Evolutionary conservation across 352 stramenopile species (phyloP).

Genomic region (Phytophthora nicotianae): DNA sequence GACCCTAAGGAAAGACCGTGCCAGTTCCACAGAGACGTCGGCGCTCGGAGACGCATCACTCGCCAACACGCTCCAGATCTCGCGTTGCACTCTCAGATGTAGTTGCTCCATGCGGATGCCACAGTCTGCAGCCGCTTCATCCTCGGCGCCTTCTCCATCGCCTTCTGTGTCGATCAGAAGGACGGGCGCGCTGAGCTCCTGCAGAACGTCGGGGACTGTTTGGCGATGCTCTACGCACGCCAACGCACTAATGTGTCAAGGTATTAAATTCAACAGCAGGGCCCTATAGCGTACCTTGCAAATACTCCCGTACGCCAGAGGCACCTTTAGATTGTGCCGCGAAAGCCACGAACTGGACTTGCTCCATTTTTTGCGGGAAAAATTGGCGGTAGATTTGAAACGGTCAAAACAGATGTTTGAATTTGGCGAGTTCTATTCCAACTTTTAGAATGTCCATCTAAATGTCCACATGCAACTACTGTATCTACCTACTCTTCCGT

Average conservation of each 20-base stretch:
- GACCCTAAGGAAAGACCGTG: slow-evolving; percentile 30
- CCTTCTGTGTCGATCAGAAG: slow-evolving; percentile 7
- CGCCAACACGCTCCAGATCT: slow-evolving; percentile 65
- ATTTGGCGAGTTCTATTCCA: too few relatives aligned
- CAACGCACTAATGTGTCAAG: not conserved
- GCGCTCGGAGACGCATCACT: slow-evolving; percentile 24
- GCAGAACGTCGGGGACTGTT: slow-evolving; percentile 35
- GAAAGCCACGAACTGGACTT: slow-evolving; percentile 39
- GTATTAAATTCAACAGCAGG: not conserved
- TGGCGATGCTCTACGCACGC: slow-evolving; percentile 44
- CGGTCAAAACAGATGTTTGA: slow-evolving; percentile 5
- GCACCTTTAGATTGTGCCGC: slow-evolving; percentile 45
- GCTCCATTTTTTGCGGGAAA: slow-evolving; percentile 9
- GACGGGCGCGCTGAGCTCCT: slow-evolving; percentile 32
- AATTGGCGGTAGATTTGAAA: slow-evolving; percentile 5
- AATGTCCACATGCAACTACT: slow-evolving; percentile 15
- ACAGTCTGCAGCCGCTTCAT: slow-evolving; percentile 13
- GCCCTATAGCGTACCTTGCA: slow-evolving; percentile 34
- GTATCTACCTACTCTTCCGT: slow-evolving; percentile 18
- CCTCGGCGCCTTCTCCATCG: slow-evolving; percentile 2
- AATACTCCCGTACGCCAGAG: slow-evolving; percentile 41
- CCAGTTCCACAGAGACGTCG: slow-evolving; percentile 20
- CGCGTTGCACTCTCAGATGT: slow-evolving; percentile 46
- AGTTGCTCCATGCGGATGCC: slow-evolving; percentile 54
- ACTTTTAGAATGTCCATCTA: slow-evolving; percentile 19